Evolutionary conservation across 345 rosid genomes (phyloP).

Genomic region (Citropsis articulata): DNA sequence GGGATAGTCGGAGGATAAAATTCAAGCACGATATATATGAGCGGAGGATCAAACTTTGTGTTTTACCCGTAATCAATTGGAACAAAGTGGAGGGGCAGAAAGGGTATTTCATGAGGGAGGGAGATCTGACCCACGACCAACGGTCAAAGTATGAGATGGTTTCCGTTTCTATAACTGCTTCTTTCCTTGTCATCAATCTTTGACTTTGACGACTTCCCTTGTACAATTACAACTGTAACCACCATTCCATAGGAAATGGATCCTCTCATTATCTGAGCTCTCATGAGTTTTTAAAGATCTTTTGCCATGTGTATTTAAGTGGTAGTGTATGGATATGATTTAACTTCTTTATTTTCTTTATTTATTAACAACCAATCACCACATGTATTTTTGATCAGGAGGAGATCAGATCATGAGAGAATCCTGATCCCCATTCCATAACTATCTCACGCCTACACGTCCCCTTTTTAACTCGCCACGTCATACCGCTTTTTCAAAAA

Average conservation of each 20-base stretch:
- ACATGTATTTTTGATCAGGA: no score
- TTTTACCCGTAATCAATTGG: neutral
- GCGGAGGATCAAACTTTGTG: neutral
- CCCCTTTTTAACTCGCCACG: neutral
- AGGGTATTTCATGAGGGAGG: neutral
- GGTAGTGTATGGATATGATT: no score
- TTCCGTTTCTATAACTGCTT: constrained; percentile 27
- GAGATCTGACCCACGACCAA: constrained; percentile 29
- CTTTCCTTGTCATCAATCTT: constrained; percentile 44
- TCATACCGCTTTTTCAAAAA: neutral
- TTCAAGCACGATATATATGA: no score
- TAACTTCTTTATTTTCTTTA: no score
- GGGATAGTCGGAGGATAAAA: no score
- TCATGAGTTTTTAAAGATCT: no score
- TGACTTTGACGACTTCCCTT: constrained; percentile 48
- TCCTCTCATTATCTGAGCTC: no score
- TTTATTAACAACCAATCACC: no score
- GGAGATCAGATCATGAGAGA: no score
- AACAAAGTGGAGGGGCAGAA: neutral
- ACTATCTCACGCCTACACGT: constrained; percentile 24
- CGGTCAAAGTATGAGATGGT: constrained; percentile 37
- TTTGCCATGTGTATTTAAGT: no score
- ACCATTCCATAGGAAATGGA: no score
- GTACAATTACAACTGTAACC: neutral
- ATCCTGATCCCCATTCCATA: no score